Conservation (phyloP, 2,329 filamentous ascomycete genomes). For the Whalleya microplaca region DNA sequence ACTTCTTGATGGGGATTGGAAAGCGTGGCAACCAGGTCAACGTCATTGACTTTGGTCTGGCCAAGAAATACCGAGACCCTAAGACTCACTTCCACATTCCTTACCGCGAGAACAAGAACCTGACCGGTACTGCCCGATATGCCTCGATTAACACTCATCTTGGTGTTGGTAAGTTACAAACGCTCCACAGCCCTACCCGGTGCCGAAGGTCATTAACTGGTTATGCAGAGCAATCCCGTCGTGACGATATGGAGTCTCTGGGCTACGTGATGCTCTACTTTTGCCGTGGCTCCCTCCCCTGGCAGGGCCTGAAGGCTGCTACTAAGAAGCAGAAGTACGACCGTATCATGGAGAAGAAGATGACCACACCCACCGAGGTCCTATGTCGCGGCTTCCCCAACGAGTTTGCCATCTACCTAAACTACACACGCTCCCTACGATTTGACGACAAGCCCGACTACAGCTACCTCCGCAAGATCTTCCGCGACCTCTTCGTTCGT, state of each 20-base stretch:
- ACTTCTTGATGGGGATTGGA: constrained; percentile 99
- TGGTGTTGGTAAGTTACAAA: constrained; percentile 72
- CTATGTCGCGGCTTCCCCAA: constrained; percentile 99
- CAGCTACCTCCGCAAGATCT: constrained; percentile 99
- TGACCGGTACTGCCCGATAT: constrained; percentile 97
- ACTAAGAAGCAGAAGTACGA: constrained; percentile 99
- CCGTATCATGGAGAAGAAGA: constrained; percentile 99
- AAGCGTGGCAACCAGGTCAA: constrained; percentile 99
- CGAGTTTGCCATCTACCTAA: constrained; percentile 99
- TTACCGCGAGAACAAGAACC: constrained; percentile 99
- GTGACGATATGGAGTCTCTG: constrained; percentile 98
- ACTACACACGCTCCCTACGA: constrained; percentile 97
- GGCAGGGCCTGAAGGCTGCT: constrained; percentile 97
- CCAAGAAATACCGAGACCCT: constrained; percentile 99
- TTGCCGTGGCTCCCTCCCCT: constrained; percentile 96
- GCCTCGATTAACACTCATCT: constrained; percentile 98
- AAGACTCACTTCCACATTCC: constrained; percentile 99
- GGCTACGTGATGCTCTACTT: constrained; percentile 99
- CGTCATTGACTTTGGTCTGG: constrained; percentile 97
- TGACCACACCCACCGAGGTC: constrained; percentile 98
- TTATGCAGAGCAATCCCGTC: constrained; percentile 84
- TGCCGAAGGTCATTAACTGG: constrained; percentile 32
- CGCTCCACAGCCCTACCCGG: not conserved
- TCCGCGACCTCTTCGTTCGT: constrained; percentile 97
- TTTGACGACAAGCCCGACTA: constrained; percentile 99